These are phyloP conservation scores for Cynanchum wilfordii DNA, from an alignment of 257 asterid genomes.

Conservation along the genomic window DNA sequence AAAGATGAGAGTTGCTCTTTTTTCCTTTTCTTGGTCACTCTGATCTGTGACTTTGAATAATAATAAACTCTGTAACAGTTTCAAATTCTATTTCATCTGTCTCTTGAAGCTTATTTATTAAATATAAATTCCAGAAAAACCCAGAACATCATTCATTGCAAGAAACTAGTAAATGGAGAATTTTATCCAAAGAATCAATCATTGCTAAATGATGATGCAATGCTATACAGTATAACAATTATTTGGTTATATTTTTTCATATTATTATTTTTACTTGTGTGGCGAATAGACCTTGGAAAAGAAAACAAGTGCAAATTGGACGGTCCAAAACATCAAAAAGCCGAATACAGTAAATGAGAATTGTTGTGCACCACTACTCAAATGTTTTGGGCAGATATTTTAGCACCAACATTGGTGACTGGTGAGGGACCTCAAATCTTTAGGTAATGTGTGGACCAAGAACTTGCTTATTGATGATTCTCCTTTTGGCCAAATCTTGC, in stretches of 20 bases:
- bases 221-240: not conserved
- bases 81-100: not conserved
- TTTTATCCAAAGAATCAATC: not conserved
- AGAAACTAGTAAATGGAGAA: not conserved
- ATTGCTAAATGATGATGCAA: slow-evolving; percentile 1
- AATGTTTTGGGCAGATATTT: not conserved
- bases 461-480: not conserved
- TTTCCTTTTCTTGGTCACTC: slow-evolving; percentile 9
- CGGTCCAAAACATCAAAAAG: not conserved
- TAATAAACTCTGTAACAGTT: not conserved
- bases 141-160: not conserved
- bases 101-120: not conserved
- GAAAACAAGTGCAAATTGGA: not conserved
- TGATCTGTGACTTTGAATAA: slow-evolving; percentile 13
- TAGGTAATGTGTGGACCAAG: slow-evolving; percentile 7
- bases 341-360: not conserved
- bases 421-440: slow-evolving; percentile 3
- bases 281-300: not conserved
- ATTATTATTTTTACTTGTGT: not conserved
- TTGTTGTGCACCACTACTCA: not conserved
- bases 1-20: slow-evolving; percentile 27
- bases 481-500: slow-evolving; percentile 1
- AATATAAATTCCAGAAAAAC: not conserved
- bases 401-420: not conserved
- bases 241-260: not conserved